Evolutionary conservation across 2,329 filamentous ascomycete species (phyloP), one percentile per base, ranked within the genome.

Genomic region (Leptographium flavum): DNA sequence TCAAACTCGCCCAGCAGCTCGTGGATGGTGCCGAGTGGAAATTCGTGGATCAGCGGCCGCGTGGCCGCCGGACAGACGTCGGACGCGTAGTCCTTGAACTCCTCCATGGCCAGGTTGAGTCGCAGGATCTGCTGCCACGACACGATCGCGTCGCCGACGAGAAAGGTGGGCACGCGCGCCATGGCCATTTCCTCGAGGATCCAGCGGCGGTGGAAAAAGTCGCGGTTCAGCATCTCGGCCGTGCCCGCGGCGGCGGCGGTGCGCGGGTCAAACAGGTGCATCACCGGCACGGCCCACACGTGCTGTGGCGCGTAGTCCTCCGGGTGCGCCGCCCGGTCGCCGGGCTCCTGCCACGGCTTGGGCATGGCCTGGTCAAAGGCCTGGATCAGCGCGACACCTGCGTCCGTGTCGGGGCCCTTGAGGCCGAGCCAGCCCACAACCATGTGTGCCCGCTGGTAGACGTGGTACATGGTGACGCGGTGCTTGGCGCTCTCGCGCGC

Each of bases 101-200:
- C 40, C 21, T 35, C 40, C 40, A 42, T 42, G 30, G 30, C 40
- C 13, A 42, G 30, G 31, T 42, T 42, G 2, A 42, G 40, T 13
- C 40, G 40, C 3, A 42, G 22, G 19, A 42, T 42, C 40, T 42
- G 40, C 21, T 35, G 33, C 40, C 40, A 42, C 5, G 40, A 42
- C 9, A 42, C 40, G 17, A 42, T 42, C 14, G 19, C 19, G 17
- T 42, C 31, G 17, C 40, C 40, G 9, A 42, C 17, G 15, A 42
- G 22, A 15, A 42, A 42, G 30, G 40, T 19, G 8, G 40, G 40
- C 30, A 42, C 22, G 19, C 30, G 30, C 6, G 40, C 40, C 40
- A 42, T 42, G 40, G 40, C 40, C 40, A 42, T 42, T n/a, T 42
- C 40, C 40, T 42, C 40, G 30, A 42, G 30, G 22, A 42, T 42